phyloP scores from a whole-genome alignment of 2,329 filamentous ascomycete species.

The Leptographium galeiforme region DNA sequence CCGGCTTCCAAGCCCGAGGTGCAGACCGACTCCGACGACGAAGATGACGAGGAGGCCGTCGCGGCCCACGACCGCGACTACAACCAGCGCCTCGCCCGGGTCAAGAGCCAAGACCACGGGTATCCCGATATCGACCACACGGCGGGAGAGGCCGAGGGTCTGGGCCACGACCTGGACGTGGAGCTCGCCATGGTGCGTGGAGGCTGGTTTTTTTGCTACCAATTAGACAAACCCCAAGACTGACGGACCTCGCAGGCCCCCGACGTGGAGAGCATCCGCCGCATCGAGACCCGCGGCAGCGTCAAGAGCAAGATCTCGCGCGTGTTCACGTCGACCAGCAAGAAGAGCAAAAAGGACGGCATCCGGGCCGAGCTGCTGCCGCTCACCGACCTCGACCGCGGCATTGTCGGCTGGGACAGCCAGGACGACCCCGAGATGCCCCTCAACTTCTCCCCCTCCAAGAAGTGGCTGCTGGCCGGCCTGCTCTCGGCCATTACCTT shows the following conservation, averaged over 20 bases:
- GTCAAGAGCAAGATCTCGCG: background rate
- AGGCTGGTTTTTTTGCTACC: too few relatives aligned
- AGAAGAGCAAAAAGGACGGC: background rate
- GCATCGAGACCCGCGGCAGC: slow-evolving; percentile 4
- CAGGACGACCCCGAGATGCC: slow-evolving; percentile 45
- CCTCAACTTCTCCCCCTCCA: slow-evolving; percentile 38
- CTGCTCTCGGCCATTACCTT: slow-evolving; percentile 48
- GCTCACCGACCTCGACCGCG: slow-evolving; percentile 35
- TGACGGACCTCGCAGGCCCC: background rate
- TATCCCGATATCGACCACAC: background rate
- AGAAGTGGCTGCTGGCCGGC: slow-evolving; percentile 44
- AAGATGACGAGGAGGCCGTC: slow-evolving; percentile 8
- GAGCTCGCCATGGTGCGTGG: background rate
- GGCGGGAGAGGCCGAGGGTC: background rate
- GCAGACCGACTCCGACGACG: background rate
- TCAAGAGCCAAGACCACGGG: background rate
- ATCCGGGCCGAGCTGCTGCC: slow-evolving; percentile 20
- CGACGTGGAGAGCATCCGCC: background rate
- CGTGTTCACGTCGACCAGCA: background rate
- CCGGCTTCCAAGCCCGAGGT: background rate
- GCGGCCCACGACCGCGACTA: background rate
- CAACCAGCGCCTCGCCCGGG: background rate
- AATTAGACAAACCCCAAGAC: too few relatives aligned
- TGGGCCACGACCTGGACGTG: background rate
- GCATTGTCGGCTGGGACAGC: slow-evolving; percentile 45